Evolutionary conservation across 305 asterid species (phyloP).

Genomic region (Rubia peregrina): DNA sequence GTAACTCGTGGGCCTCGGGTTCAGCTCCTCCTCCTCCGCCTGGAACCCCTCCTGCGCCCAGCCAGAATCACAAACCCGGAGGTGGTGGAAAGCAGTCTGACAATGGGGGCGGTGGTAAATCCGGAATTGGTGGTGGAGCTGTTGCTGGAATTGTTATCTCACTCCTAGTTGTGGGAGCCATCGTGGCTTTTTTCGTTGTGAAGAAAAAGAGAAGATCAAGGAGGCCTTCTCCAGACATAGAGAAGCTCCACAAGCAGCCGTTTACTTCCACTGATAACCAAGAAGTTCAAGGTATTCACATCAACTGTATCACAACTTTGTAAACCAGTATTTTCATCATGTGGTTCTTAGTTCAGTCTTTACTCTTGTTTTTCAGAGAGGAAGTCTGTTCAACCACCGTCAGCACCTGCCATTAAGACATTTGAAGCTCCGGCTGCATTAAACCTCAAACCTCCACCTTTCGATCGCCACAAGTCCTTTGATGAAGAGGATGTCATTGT

Average conservation of each 20-base stretch:
- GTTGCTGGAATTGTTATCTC: slow-evolving; percentile 82
- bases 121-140: slow-evolving; percentile 81
- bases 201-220: slow-evolving; percentile 64
- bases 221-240: slow-evolving; percentile 52
- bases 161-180: slow-evolving; percentile 66
- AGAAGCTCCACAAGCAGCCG: slow-evolving; percentile 61
- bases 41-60: slow-evolving; percentile 68
- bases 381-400: slow-evolving; percentile 49
- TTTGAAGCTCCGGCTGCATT: slow-evolving; percentile 59
- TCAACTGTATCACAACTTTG: not conserved
- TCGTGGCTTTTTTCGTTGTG: slow-evolving; percentile 56
- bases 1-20: slow-evolving; percentile 62
- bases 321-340: not conserved
- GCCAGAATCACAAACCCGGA: slow-evolving; percentile 19
- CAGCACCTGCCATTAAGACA: slow-evolving; percentile 37
- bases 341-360: not conserved
- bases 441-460: slow-evolving; percentile 69
- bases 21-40: slow-evolving; percentile 99
- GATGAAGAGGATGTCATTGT: slow-evolving; percentile 58
- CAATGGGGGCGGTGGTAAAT: slow-evolving; percentile 38
- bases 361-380: slow-evolving; percentile 35
- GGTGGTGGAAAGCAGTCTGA: slow-evolving; percentile 32
- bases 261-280: slow-evolving; percentile 66
- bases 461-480: slow-evolving; percentile 65
- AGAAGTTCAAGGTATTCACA: slow-evolving; percentile 52